phyloP scores from a whole-genome alignment of 805 yeast genomes.

The Metschnikowia gelsemii region DNA sequence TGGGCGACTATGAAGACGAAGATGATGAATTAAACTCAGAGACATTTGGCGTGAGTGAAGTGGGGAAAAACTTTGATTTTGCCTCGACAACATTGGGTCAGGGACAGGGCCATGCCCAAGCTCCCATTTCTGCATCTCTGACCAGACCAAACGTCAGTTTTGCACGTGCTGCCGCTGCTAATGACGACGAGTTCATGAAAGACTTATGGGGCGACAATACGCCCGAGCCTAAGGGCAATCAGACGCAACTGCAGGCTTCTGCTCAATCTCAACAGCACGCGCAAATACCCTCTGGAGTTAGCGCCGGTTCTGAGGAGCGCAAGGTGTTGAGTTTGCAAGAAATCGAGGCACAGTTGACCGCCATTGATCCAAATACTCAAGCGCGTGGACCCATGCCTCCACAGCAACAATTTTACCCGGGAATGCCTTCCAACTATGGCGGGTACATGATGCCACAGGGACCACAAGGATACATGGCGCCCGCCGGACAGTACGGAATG shows the following conservation, averaged over 20 bases:
- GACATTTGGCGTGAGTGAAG: slow-evolving; percentile 63
- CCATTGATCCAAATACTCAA: slow-evolving; percentile 38
- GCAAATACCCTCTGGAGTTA: slow-evolving; percentile 17
- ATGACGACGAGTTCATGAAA: slow-evolving; percentile 46
- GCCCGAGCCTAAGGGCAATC: slow-evolving; percentile 21
- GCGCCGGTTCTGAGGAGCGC: slow-evolving; percentile 27
- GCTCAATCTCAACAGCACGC: slow-evolving; percentile 30
- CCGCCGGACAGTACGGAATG: slow-evolving; percentile 35
- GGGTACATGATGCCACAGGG: slow-evolving; percentile 45
- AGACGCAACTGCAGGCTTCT: slow-evolving; percentile 26
- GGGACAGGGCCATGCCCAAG: neutral
- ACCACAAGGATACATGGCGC: slow-evolving; percentile 38
- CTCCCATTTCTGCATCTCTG: slow-evolving; percentile 16
- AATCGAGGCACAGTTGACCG: slow-evolving; percentile 73
- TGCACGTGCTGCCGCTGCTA: slow-evolving; percentile 40
- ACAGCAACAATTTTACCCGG: slow-evolving; percentile 34
- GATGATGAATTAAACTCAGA: slow-evolving; percentile 81
- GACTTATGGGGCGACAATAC: slow-evolving; percentile 45
- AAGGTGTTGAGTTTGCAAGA: slow-evolving; percentile 74
- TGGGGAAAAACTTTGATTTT: slow-evolving; percentile 67
- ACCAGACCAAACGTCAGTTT: slow-evolving; percentile 34
- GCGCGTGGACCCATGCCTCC: slow-evolving; percentile 22
- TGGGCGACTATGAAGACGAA: slow-evolving; percentile 65
- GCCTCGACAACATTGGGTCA: slow-evolving; percentile 30
- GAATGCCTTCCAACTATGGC: slow-evolving; percentile 34